A percentile compares a stretch with the other conserved stretches of the same genome.
Conservation (phyloP, 2,329 filamentous ascomycete genomes). For the Zymoseptoria ardabiliae region DNA sequence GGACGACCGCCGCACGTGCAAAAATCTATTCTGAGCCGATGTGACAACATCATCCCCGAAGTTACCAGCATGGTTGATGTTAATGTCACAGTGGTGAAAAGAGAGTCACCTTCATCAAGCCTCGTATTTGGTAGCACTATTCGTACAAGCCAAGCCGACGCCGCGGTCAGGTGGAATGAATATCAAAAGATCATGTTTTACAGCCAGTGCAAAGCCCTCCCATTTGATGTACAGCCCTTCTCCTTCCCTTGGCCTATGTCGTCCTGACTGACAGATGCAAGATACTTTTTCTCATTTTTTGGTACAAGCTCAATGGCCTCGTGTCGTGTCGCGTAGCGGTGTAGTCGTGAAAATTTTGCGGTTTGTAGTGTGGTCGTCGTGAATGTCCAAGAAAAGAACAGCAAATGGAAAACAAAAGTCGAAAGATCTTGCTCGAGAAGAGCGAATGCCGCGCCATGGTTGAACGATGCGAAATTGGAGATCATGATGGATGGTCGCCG, state of each 20-base stretch:
- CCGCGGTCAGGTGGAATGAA: background rate
- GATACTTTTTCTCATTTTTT: background rate
- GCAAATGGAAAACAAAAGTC: background rate
- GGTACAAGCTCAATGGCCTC: background rate
- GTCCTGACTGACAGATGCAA: background rate
- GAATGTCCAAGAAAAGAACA: slow-evolving; percentile 2
- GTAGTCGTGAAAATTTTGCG: background rate
- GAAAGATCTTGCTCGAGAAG: background rate
- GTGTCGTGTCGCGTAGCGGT: background rate
- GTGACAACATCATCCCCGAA: slow-evolving; percentile 7
- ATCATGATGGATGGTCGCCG: background rate
- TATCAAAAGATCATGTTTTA: background rate
- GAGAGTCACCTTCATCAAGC: slow-evolving; percentile 5
- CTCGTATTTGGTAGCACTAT: background rate
- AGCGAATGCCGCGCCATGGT: background rate
- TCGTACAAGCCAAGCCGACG: background rate
- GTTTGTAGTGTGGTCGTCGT: background rate
- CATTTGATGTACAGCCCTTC: background rate
- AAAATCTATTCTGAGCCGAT: background rate
- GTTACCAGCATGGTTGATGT: slow-evolving; percentile 15
- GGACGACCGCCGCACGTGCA: background rate
- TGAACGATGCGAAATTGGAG: background rate
- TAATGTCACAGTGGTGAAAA: slow-evolving; percentile 2
- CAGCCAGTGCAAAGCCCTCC: background rate
- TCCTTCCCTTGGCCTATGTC: background rate